These are phyloP conservation scores for Digitaria exilis DNA, from an alignment of 202 grass and related monocot species.

Conservation along the genomic window DNA sequence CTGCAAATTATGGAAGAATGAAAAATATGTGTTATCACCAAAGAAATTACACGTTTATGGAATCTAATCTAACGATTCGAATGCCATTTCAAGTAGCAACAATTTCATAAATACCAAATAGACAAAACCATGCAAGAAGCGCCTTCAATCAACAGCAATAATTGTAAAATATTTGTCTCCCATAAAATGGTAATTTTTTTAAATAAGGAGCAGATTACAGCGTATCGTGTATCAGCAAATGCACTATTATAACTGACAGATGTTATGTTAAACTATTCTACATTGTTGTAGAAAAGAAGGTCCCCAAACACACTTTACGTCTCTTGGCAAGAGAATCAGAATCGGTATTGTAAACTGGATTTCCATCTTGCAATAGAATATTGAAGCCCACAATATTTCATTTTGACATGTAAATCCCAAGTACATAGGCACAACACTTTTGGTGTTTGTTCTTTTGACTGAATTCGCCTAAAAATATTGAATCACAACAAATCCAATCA, in stretches of 20 bases:
- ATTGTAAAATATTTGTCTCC: not conserved
- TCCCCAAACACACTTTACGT: not conserved
- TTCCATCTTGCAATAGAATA: not conserved
- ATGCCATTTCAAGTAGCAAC: constrained; percentile 18
- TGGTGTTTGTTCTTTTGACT: not conserved
- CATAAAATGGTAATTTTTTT: not conserved
- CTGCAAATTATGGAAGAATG: constrained; percentile 40
- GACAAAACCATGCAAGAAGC: not conserved
- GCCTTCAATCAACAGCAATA: constrained; percentile 7
- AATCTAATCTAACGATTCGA: not conserved
- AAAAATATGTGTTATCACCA: constrained; percentile 8
- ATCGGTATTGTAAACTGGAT: not conserved
- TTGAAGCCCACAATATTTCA: not conserved
- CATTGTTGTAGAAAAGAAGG: not conserved
- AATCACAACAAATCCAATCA: not conserved
- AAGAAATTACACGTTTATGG: constrained; percentile 20
- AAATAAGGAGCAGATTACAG: constrained; percentile 6
- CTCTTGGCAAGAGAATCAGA: not conserved
- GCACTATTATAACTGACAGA: not conserved
- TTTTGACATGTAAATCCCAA: not conserved
- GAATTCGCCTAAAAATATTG: not conserved
- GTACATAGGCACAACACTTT: not conserved
- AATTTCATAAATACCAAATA: constrained; percentile 1
- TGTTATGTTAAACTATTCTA: not conserved
- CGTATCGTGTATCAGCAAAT: not conserved